Evolutionary conservation across 2,329 filamentous ascomycete species (phyloP).

Genomic region (Penicillium sp.): DNA sequence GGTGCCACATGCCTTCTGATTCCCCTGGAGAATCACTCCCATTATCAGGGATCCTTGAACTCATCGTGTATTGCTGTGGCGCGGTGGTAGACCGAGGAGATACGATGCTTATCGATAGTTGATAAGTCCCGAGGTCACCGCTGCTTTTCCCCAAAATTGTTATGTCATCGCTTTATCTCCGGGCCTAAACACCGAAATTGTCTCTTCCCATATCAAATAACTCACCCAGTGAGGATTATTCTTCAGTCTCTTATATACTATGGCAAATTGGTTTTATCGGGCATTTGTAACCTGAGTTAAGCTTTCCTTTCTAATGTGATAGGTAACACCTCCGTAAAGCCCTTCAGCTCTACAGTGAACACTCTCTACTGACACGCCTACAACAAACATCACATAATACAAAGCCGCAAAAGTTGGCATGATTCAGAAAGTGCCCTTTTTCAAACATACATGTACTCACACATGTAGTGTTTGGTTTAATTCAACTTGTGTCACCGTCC

Average conservation of each 20-base stretch:
- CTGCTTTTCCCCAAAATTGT: neutral
- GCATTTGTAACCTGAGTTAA: neutral
- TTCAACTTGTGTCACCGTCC: neutral
- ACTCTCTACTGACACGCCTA: neutral
- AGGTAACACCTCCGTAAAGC: no score
- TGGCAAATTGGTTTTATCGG: neutral
- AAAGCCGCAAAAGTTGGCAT: neutral
- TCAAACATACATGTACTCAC: no score
- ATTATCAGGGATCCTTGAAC: constrained; percentile 16
- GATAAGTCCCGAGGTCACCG: constrained; percentile 7
- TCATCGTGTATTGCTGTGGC: constrained; percentile 27
- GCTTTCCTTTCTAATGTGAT: neutral
- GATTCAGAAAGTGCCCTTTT: neutral
- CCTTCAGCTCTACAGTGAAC: neutral
- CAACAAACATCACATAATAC: neutral
- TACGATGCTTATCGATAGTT: constrained; percentile 9
- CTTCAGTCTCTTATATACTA: neutral
- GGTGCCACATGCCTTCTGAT: constrained; percentile 35
- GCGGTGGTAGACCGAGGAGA: neutral
- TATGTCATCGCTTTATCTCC: constrained; percentile 4
- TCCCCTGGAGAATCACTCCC: constrained; percentile 24
- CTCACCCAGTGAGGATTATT: neutral
- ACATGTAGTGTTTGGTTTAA: no score
- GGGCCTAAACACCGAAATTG: neutral
- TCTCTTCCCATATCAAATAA: neutral